Percentiles rank a stretch among this genome's conserved stretches.
Conservation (phyloP, 176 grass and related monocot genomes). For the Rhynchospora breviuscula region DNA sequence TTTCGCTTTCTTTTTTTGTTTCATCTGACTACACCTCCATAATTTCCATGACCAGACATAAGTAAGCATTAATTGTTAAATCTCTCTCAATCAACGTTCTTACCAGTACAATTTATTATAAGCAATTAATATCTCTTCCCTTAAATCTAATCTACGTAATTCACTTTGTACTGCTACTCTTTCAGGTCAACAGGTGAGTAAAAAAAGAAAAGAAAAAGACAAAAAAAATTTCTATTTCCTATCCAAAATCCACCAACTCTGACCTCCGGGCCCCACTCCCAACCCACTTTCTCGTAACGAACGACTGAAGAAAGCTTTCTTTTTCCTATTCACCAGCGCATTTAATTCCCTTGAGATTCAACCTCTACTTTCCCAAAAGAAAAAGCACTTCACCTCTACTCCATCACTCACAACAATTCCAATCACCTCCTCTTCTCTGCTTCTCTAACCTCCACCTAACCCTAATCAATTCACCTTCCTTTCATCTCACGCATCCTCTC, state of each 20-base stretch:
- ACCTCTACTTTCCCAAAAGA: slow-evolving; percentile 8
- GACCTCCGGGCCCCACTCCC: background rate
- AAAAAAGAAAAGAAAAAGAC: background rate
- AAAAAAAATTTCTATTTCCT: background rate
- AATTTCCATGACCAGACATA: no score
- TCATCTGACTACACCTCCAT: no score
- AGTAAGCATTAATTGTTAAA: background rate
- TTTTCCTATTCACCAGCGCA: background rate
- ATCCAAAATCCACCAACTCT: background rate
- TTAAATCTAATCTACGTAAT: background rate
- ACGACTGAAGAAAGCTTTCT: background rate
- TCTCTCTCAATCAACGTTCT: background rate
- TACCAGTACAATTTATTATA: background rate
- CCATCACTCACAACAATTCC: background rate
- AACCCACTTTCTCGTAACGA: background rate
- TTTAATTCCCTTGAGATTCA: slow-evolving; percentile 1
- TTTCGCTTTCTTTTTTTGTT: no score
- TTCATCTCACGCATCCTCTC: background rate
- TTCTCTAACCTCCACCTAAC: slow-evolving; percentile 8
- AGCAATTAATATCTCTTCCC: background rate
- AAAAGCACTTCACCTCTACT: background rate
- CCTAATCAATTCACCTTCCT: background rate
- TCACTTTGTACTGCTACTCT: background rate
- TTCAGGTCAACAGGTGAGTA: background rate
- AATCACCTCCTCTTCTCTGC: background rate